Evolutionary conservation across 129 eudicot genomes (phyloP).

Genomic region (Deinandra increscens): DNA sequence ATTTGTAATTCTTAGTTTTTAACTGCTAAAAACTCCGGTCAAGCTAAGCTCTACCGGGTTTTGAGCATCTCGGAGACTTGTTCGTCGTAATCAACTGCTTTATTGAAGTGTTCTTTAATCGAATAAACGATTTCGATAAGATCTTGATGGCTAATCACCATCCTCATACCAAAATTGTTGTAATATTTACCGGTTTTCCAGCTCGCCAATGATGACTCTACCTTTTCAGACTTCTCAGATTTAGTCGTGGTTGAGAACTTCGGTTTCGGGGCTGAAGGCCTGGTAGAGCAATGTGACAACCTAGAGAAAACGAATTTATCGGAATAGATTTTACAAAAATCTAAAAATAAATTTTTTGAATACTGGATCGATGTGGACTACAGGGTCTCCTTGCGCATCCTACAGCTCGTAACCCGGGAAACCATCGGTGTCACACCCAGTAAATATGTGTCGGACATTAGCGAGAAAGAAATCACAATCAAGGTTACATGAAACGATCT

Average conservation of each 20-base stretch:
- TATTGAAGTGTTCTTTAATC: slow-evolving; percentile 73
- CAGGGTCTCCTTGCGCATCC: no score
- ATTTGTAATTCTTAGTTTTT: slow-evolving; percentile 48
- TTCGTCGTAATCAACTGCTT: slow-evolving; percentile 88
- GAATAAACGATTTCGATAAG: slow-evolving; percentile 72
- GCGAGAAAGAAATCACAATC: no score
- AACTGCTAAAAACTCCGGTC: slow-evolving; percentile 82
- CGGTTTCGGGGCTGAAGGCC: slow-evolving; percentile 28
- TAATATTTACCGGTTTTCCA: slow-evolving; percentile 48
- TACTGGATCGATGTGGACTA: no score
- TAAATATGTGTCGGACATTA: no score
- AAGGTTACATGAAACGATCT: no score
- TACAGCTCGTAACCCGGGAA: no score
- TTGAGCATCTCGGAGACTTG: slow-evolving; percentile 92
- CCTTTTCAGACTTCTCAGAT: slow-evolving; percentile 56
- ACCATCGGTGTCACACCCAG: no score
- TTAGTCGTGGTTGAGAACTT: slow-evolving; percentile 42
- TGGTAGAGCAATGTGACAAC: slow-evolving; percentile 24
- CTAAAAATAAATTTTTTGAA: no score
- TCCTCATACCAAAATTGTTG: slow-evolving; percentile 52
- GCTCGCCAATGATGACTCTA: slow-evolving; percentile 54
- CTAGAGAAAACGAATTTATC: no score
- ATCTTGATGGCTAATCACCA: slow-evolving; percentile 83
- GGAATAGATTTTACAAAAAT: no score
- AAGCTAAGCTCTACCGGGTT: slow-evolving; percentile 86